Evolutionary conservation across 495 filamentous ascomycete genomes (phyloP), one percentile per base, ranked within the genome.

Genomic region (Astrothelium subdiscretum): DNA sequence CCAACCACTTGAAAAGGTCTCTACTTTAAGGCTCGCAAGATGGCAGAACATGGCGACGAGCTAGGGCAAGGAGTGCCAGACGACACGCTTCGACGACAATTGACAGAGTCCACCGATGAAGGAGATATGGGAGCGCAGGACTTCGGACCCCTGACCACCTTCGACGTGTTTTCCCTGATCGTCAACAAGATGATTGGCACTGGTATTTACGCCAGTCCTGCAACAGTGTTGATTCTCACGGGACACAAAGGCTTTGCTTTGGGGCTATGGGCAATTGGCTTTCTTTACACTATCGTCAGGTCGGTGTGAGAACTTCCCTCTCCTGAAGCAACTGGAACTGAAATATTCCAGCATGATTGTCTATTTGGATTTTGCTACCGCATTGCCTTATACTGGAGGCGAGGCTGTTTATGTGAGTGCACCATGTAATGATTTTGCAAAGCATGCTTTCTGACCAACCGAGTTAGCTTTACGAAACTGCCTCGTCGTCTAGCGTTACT

Each of bases 121-220:
- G n/a, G n/a, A n/a, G n/a, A n/a, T n/a, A n/a, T n/a, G n/a, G n/a
- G n/a, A n/a, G n/a, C n/a, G n/a, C n/a, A n/a, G n/a, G n/a, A n/a
- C n/a, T n/a, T n/a, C 35, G 35, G 35, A 6, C 35, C 35, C 15
- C 35, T 40, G 6, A 15, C 5, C 35, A 6, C 6, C 6, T 40
- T 40, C 35, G 64, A 65, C 42, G 31, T 66, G 24, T 54, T 43
- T 31, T 24, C 44, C 4, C 31, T 62, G 6, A 62, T 62, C 13
- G 51, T 62, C 26, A 62, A 62, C 27, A 59, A 62, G 43, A 62
- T 62, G 60, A 31, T 62, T 35, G 60, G 60, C 4, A 62, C 60
- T 12, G 60, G 60, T 22, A 62, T 62, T 26, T 62, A 27, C 32
- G 35, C 24, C 48, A 24, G 15, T 18, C 60, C 60, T 24, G n/a